These are phyloP conservation scores for Quercus glauca DNA, from an alignment of 306 rosid species.

Conservation along the genomic window DNA sequence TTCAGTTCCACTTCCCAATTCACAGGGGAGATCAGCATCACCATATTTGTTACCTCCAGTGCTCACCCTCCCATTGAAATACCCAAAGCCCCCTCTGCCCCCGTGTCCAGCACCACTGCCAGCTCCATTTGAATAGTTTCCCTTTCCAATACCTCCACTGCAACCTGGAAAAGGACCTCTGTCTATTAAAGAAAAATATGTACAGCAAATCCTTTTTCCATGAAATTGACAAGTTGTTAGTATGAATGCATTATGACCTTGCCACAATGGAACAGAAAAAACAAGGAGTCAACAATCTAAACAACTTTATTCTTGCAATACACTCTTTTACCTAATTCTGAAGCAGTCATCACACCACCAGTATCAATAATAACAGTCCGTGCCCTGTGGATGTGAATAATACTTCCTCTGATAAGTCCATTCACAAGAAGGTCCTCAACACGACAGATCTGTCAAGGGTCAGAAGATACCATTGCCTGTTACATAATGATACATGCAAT, in stretches of 20 bases:
- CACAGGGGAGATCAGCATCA: constrained; percentile 91
- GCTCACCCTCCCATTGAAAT: constrained; percentile 73
- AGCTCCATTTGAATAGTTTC: constrained; percentile 94
- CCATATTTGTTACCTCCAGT: constrained; percentile 86
- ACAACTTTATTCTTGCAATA: neutral
- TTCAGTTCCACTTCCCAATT: constrained; percentile 93
- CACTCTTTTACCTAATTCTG: constrained; percentile 64
- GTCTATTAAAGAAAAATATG: constrained; percentile 30
- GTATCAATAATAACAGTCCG: constrained; percentile 76
- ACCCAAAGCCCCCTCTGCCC: constrained; percentile 96
- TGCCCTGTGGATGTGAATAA: constrained; percentile 97
- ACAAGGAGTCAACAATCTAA: neutral
- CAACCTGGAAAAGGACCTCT: constrained; percentile 65
- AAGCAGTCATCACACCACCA: constrained; percentile 70
- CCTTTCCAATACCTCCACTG: constrained; percentile 89
- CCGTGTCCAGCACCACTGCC: constrained; percentile 99
- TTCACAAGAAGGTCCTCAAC: constrained; percentile 94
- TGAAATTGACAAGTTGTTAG: constrained; percentile 8
- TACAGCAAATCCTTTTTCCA: neutral
- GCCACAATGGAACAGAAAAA: constrained; percentile 25
- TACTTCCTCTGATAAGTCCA: constrained; percentile 85
- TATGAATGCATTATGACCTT: neutral
- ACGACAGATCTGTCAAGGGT: constrained; percentile 77
- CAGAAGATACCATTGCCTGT: constrained; percentile 20
- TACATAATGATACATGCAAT: neutral